Evolutionary conservation across 108 stramenopile genomes (phyloP), one percentile per base, ranked within the genome.

Genomic region (Cyclotella cryptica): DNA sequence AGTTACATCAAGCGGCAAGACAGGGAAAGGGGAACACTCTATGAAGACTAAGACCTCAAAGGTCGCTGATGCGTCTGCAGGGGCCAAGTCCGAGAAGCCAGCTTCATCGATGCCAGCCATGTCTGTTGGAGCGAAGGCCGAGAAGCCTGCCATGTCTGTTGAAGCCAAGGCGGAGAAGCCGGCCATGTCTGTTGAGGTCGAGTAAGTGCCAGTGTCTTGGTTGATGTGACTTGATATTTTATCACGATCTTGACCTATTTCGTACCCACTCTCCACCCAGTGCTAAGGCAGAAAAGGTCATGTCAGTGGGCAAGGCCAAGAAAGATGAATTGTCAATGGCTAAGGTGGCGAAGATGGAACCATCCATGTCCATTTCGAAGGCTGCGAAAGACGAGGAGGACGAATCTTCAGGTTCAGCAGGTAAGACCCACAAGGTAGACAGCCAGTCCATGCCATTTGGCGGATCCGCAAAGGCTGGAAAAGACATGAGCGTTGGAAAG

Each of bases 241-340:
- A 35, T 35, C 35, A 35, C 6, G 35, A 35, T 35, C 6, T n/a
- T n/a, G n/a, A n/a, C n/a, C 14, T 12, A 35, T 29, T 61, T 15
- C 18, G 29, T 61, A 5, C 60, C 1, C 14, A 35, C 7, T 57
- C 24, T 24, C 12, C 19, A 6, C 24, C 6, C 55, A 57, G 55
- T 57, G 55, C 55, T 3, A 57, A 57, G 24, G 55, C 42, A 11
- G 62, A 64, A n/a, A 43, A 57, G 45, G 43, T 66, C 21, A 66
- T 66, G 65, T 66, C 65, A 9, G 27, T 66, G 18, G 43, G 41
- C 65, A 66, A 66, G 65, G 43, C 43, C 9, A 41, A 19, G n/a
- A 66, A 66, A 19, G 65, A 66, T 27, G 45, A 57, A 19, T 1
- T 61, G 30, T 39, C 60, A 26, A 30, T 61, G 30, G 60, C 30